A percentile compares a stretch with the other conserved stretches of the same genome.
Conservation (phyloP, 2,329 filamentous ascomycete genomes). For the Colletotrichum coccodes region DNA sequence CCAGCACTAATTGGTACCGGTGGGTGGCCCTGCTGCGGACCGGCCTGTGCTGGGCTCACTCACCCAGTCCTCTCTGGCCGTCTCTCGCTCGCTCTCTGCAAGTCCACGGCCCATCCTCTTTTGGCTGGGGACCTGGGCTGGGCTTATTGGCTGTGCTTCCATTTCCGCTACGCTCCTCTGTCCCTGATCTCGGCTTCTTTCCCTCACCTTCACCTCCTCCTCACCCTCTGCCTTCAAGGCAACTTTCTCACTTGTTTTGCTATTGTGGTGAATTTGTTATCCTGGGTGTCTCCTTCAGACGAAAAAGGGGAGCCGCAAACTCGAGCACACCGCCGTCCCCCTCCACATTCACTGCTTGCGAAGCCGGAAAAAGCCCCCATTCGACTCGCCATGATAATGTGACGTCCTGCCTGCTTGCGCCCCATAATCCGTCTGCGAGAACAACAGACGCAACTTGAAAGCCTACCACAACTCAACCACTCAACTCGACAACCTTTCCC, state of each 20-base stretch:
- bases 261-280: not conserved
- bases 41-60: constrained; percentile 21
- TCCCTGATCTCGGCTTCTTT: constrained; percentile 25
- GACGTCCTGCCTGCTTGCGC: constrained; percentile 31
- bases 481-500: not conserved
- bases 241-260: constrained; percentile 5
- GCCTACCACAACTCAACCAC: constrained; percentile 8
- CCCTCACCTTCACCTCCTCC: constrained; percentile 24
- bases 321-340: not conserved
- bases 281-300: not conserved
- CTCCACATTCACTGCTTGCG: constrained; percentile 18
- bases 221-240: constrained; percentile 17
- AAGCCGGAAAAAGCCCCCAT: constrained; percentile 6
- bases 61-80: constrained; percentile 6
- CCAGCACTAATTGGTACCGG: constrained; percentile 21
- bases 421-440: constrained; percentile 29
- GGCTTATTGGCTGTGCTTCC: constrained; percentile 27
- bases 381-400: constrained; percentile 26
- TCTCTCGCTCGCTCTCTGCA: constrained; percentile 1
- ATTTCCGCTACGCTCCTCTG: constrained; percentile 21
- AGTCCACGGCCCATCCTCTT: constrained; percentile 12
- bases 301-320: not conserved
- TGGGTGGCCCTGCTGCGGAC: constrained; percentile 31
- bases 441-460: constrained; percentile 24
- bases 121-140: constrained; percentile 27